Evolutionary conservation across 2,329 filamentous ascomycete species (phyloP).

Genomic region (Lanzia echinophila): DNA sequence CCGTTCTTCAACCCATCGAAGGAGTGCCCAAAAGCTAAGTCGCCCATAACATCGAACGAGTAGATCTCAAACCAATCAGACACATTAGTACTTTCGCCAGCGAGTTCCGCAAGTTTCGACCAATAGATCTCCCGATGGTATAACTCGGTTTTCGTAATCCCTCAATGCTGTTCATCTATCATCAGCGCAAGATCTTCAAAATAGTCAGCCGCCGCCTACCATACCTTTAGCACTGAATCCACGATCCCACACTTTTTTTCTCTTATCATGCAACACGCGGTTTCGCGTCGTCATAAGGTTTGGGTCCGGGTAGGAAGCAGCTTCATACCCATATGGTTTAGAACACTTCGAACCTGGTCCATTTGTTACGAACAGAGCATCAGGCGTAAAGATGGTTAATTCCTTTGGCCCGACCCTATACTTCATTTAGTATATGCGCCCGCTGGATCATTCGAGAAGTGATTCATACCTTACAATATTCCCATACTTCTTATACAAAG

Average conservation of each 20-base stretch:
- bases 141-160: constrained; percentile 20
- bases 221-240: constrained; percentile 17
- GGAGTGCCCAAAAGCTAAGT: constrained; percentile 32
- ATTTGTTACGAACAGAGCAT: constrained; percentile 15
- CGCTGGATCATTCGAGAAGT: neutral
- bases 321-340: constrained; percentile 23
- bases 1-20: constrained; percentile 20
- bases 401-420: constrained; percentile 15
- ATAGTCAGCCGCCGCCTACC: neutral
- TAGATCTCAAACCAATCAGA: constrained; percentile 22
- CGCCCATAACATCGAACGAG: constrained; percentile 34
- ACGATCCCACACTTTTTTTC: constrained; percentile 22
- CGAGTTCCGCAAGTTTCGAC: constrained; percentile 11
- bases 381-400: constrained; percentile 16
- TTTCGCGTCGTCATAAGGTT: constrained; percentile 17
- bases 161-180: constrained; percentile 14
- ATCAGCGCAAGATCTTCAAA: neutral
- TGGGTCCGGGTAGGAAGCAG: constrained; percentile 5
- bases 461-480: constrained; percentile 18
- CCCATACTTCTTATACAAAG: constrained; percentile 19
- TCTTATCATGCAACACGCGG: constrained; percentile 17
- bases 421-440: neutral
- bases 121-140: constrained; percentile 15
- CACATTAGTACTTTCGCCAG: constrained; percentile 18
- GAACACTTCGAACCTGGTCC: constrained; percentile 17